phyloP scores from a whole-genome alignment of 2,329 filamentous ascomycete species.

The Claviceps cyperi region DNA sequence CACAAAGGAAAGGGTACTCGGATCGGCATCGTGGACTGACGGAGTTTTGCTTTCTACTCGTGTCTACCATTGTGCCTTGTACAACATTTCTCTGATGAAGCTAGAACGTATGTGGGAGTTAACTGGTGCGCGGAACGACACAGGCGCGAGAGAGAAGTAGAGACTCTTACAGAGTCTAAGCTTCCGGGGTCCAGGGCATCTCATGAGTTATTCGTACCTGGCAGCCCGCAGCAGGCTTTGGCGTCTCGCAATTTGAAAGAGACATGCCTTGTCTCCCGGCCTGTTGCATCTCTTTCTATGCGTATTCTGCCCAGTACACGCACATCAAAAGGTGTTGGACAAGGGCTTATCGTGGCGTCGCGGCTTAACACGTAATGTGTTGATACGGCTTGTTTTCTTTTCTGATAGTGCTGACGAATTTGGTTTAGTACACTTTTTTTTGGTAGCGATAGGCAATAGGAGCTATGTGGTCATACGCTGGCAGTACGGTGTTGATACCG shows the following conservation, averaged over 20 bases:
- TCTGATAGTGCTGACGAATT: slow-evolving; percentile 15
- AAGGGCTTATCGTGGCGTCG: slow-evolving; percentile 16
- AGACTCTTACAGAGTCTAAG: background rate
- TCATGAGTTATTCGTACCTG: background rate
- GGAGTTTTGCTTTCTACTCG: background rate
- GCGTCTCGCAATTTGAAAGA: background rate
- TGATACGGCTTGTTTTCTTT: slow-evolving; percentile 9
- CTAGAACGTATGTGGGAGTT: slow-evolving; percentile 6
- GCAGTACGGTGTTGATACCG: background rate
- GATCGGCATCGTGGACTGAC: background rate
- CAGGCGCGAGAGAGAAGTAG: background rate
- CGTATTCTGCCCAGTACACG: slow-evolving; percentile 28
- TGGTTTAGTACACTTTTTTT: slow-evolving; percentile 1
- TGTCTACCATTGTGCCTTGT: slow-evolving; percentile 11
- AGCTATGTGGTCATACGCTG: slow-evolving; percentile 1
- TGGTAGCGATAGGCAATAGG: slow-evolving; percentile 16
- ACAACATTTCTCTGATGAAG: slow-evolving; percentile 14
- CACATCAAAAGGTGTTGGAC: slow-evolving; percentile 32
- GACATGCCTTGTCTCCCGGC: background rate
- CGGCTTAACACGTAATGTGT: slow-evolving; percentile 10
- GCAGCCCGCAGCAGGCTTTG: background rate
- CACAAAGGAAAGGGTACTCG: background rate
- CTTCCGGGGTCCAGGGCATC: background rate
- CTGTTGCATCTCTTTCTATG: slow-evolving; percentile 18
- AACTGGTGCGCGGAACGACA: background rate